Evolutionary conservation across 2,329 filamentous ascomycete genomes (phyloP), one percentile per base, ranked within the genome.

Genomic region (Diaporthe sp.): DNA sequence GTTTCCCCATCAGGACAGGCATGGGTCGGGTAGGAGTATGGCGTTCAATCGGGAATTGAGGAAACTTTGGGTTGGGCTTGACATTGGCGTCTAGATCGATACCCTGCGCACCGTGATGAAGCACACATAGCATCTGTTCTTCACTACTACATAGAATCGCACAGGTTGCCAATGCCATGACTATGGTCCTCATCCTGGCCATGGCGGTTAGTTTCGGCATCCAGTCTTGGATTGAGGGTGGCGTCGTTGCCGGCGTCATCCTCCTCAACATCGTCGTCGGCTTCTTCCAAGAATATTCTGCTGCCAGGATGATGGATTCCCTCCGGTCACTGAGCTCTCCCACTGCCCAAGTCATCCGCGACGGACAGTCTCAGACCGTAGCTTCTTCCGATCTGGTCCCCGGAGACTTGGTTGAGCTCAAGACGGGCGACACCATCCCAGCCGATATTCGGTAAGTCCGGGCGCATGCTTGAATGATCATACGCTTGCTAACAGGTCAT

Each of bases 131-230:
- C n/a, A n/a, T n/a, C n/a, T n/a, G n/a, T n/a, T n/a, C n/a, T n/a
- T n/a, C n/a, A n/a, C n/a, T n/a, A n/a, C n/a, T n/a, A n/a, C n/a
- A n/a, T n/a, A n/a, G n/a, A n/a, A 81, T 91, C 66, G 83, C 87
- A 51, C 90, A 92, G 79, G 82, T 92, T 61, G 89, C 89, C 55
- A 92, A 92, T 80, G 90, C 90, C 12, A 91, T 92, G 90, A 91
- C 88, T 77, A 81, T 92, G 80, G 90, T 84, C 9, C 81, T 90
- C 56, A 84, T 87, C 55, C 81, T 86, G 73, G 87, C 85, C 70
- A 89, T 89, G 86, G 83, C 81, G 47, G 84, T 89, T 66, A 86
- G 84, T 72, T 89, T 87, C 75, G 87, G 84, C 19, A 89, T 88
- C 65, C 79, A 82, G 68, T 86, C 87, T 25, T 90, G 83, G 78